Evolutionary conservation across 2,329 filamentous ascomycete species (phyloP).

Genomic region (Talaromyces sp.): DNA sequence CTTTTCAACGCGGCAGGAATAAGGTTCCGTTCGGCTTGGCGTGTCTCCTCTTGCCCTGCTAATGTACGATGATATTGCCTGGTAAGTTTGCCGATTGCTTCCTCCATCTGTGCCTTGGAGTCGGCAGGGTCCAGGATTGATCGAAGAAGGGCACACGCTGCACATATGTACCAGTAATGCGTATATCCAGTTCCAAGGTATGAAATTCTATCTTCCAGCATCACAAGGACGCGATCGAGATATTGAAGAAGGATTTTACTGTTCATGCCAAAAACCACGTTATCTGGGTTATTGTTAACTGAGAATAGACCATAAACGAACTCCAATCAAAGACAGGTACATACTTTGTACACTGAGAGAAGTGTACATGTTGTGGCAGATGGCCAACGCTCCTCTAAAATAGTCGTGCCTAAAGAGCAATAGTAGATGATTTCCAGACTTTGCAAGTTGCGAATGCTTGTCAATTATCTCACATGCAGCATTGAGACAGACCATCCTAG

Average conservation of each 20-base stretch:
- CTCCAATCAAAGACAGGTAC: not conserved
- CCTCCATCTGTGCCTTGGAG: constrained; percentile 17
- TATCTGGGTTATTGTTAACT: constrained; percentile 6
- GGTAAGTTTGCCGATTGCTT: constrained; percentile 17
- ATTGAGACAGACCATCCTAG: constrained; percentile 19
- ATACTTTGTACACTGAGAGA: constrained; percentile 7
- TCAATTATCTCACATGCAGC: constrained; percentile 15
- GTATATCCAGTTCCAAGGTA: constrained; percentile 30
- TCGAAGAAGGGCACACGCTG: constrained; percentile 25
- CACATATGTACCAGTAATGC: constrained; percentile 29
- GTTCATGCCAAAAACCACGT: constrained; percentile 14
- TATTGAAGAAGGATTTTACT: constrained; percentile 13
- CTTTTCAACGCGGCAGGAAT: not conserved
- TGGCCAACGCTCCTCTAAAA: constrained; percentile 16
- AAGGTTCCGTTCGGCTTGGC: constrained; percentile 12
- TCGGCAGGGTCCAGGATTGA: constrained; percentile 18
- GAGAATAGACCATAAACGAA: not conserved
- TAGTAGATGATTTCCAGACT: constrained; percentile 8
- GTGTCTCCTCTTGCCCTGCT: constrained; percentile 14
- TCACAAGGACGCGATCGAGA: constrained; percentile 20
- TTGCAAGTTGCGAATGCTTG: constrained; percentile 11
- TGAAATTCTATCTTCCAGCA: constrained; percentile 29
- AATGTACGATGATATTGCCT: constrained; percentile 17
- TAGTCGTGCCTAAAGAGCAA: constrained; percentile 18
- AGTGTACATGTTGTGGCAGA: constrained; percentile 16